Conservation (phyloP, 306 rosid genomes). For the Cucurbita argyrosperma region DNA sequence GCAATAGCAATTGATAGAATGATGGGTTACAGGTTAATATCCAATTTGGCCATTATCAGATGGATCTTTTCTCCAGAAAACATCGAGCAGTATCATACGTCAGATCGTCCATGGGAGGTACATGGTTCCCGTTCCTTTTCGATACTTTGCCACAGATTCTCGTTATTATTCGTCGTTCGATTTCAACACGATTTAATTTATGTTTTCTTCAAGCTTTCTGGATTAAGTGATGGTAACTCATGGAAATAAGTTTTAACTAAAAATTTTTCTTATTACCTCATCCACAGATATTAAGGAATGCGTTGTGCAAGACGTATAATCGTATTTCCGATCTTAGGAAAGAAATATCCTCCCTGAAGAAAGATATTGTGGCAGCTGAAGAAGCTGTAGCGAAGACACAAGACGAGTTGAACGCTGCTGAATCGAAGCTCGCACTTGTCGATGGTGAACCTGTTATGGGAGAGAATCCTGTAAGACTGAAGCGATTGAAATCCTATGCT, state of each 20-base stretch:
- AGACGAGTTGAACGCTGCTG: conserved; percentile 58
- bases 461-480: conserved; percentile 67
- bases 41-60: conserved; percentile 86
- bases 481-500: conserved; percentile 59
- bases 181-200: background rate
- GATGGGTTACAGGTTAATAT: conserved; percentile 95
- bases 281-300: conserved; percentile 64
- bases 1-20: conserved; percentile 92
- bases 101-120: conserved; percentile 99
- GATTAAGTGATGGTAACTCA: background rate
- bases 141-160: background rate
- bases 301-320: conserved; percentile 77
- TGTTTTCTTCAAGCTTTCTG: background rate
- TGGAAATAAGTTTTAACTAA: background rate
- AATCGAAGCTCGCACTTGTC: conserved; percentile 70
- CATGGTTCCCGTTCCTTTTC: background rate
- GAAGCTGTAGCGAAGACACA: conserved; percentile 45
- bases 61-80: conserved; percentile 90
- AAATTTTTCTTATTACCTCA: background rate
- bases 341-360: conserved; percentile 64
- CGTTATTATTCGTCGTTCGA: background rate
- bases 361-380: conserved; percentile 50
- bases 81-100: conserved; percentile 66
- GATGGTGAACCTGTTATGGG: conserved; percentile 97
- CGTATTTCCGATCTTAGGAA: conserved; percentile 91